Conservation (phyloP, 495 filamentous ascomycete species). For the Ascobolus immersus region DNA sequence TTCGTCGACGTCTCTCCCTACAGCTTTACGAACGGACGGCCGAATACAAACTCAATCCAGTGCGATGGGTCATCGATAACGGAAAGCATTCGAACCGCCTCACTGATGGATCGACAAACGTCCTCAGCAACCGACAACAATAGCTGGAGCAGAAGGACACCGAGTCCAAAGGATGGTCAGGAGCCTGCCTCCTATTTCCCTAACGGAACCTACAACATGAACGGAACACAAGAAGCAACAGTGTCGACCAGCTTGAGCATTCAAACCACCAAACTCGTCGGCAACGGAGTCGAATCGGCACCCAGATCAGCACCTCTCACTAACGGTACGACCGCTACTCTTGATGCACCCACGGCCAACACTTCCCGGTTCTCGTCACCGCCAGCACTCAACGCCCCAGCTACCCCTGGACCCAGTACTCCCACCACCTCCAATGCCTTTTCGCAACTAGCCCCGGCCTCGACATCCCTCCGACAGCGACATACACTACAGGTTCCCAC, state of each 20-base stretch:
- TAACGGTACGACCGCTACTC: slow-evolving; percentile 6
- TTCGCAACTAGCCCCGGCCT: slow-evolving; percentile 6
- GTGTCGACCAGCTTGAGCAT: slow-evolving; percentile 3
- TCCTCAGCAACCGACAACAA: no score
- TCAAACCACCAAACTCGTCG: slow-evolving; percentile 4
- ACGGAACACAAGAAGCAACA: slow-evolving; percentile 6
- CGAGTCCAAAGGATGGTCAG: no score
- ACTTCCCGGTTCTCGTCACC: slow-evolving; percentile 9
- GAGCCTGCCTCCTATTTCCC: slow-evolving; percentile 13
- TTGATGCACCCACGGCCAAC: slow-evolving; percentile 6
- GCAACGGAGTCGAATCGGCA: slow-evolving; percentile 3
- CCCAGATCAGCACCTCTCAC: slow-evolving; percentile 6
- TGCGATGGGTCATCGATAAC: no score
- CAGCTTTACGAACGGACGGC: no score
- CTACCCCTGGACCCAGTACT: background rate
- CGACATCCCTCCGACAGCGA: slow-evolving; percentile 29
- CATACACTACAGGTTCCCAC: slow-evolving; percentile 78
- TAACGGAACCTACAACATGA: slow-evolving; percentile 6
- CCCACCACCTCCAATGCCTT: slow-evolving; percentile 1
- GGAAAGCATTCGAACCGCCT: no score
- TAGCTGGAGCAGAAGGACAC: no score
- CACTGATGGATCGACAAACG: no score
- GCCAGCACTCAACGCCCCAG: slow-evolving; percentile 2
- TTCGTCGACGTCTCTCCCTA: no score
- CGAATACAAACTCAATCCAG: no score